phyloP scores from a whole-genome alignment of 2,329 filamentous ascomycete species.

The Arthrinium phaeospermum region DNA sequence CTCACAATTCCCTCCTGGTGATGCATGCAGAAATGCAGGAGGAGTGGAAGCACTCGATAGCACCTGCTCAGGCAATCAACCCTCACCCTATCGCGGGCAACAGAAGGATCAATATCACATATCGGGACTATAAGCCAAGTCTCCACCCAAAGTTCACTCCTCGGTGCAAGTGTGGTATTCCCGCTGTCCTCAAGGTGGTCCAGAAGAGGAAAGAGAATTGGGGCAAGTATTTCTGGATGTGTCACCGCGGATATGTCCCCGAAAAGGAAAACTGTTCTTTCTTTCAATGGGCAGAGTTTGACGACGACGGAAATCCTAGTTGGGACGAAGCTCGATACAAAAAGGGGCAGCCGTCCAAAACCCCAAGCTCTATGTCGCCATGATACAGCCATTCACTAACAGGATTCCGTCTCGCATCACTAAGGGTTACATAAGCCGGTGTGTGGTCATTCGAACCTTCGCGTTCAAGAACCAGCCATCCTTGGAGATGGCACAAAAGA shows the following conservation, averaged over 20 bases:
- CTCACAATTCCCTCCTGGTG: slow-evolving; percentile 89
- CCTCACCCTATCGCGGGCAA: slow-evolving; percentile 84
- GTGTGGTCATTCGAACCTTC: slow-evolving; percentile 32
- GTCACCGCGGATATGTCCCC: slow-evolving; percentile 75
- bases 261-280: slow-evolving; percentile 74
- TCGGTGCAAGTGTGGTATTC: slow-evolving; percentile 75
- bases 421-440: slow-evolving; percentile 1
- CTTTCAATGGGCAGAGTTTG: slow-evolving; percentile 87
- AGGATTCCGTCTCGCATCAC: neutral
- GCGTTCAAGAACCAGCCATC: slow-evolving; percentile 43
- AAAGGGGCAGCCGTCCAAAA: slow-evolving; percentile 20
- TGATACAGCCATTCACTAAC: neutral
- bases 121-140: slow-evolving; percentile 80
- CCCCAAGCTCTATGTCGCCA: neutral
- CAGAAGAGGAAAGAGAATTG: slow-evolving; percentile 77
- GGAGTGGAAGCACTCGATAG: slow-evolving; percentile 90
- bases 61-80: slow-evolving; percentile 76
- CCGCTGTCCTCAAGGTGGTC: slow-evolving; percentile 75
- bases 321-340: slow-evolving; percentile 52
- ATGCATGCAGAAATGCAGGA: slow-evolving; percentile 99
- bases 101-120: slow-evolving; percentile 90
- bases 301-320: slow-evolving; percentile 81
- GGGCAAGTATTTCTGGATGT: slow-evolving; percentile 94
- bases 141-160: slow-evolving; percentile 82
- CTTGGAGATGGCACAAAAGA: slow-evolving; percentile 25